Base-by-base conservation (phyloP, 164 flowering plant genomes). In the Macadamia tetraphylla region DNA sequence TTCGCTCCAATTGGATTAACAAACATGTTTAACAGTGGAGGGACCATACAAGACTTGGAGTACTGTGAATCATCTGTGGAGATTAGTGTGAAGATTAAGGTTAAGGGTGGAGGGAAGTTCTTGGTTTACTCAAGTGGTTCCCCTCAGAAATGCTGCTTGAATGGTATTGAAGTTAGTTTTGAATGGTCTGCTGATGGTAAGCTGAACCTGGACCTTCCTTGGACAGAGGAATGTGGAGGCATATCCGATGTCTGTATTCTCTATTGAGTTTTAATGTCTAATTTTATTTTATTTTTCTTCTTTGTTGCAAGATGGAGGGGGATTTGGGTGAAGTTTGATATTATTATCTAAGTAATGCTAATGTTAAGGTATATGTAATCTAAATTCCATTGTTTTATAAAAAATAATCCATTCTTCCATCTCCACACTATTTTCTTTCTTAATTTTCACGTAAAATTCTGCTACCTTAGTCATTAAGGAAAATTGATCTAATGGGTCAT, bases 1-100 rank as follows among this genome's bases (percentile, higher is more conserved):
- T 91, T 91, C 18, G 94, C 96, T 0, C 92, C 97, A 0, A 69
- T 91, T 59, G 97, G 96, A 9, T 78, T 88, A 1, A 81, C 87
- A 8, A 81, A 84, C 85, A 83, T 89, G 97, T 83, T 89, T 63
- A 91, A 91, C 72, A 60, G 79, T 51, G 93, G 86, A 11, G 95
- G 94, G 17, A 81, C 93, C 0, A 60, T 91, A 29, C 80, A 77
- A 52, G 85, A 73, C 14, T 5, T 87, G 74, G 72, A 78, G 58
- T 83, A 84, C 53, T 30, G 9, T 6, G 78, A 68, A 14, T 6
- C 53, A 13, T 71, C 59, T 3, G 68, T 29, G 53, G 71, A 60
- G 55, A 17, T 64, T 49, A 49, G 66, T 65, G 88, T 68, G 10
- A 75, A 67, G 71, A 69, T 91, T 42, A 76, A 76, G 73, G 84